Conservation (phyloP, 140 eudicot species). For the Ambrosia hybrid region DNA sequence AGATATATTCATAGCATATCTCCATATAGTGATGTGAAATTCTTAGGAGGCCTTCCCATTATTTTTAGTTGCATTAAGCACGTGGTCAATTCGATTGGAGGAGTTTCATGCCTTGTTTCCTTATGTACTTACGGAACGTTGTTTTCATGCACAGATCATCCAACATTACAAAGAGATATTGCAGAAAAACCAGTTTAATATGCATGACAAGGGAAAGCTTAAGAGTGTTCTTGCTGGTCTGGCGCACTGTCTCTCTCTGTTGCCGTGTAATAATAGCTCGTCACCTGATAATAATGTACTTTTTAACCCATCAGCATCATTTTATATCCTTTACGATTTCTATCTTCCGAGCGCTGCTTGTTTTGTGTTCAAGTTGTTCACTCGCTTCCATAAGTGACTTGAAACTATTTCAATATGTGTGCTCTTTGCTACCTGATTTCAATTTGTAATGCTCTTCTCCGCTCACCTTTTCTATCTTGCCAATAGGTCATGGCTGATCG, state of each 20-base stretch:
- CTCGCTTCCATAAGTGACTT: neutral
- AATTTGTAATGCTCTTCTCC: conserved; percentile 1
- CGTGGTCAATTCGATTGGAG: too few relatives aligned
- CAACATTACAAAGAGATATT: conserved; percentile 75
- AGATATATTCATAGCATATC: too few relatives aligned
- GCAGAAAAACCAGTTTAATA: conserved; percentile 66
- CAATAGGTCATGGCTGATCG: conserved; percentile 35
- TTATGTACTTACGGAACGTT: neutral
- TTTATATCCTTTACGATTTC: neutral
- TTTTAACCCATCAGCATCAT: neutral
- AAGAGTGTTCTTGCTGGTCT: conserved; percentile 74
- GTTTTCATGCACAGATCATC: conserved; percentile 59
- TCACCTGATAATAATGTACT: conserved; percentile 50
- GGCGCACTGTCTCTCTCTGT: conserved; percentile 73
- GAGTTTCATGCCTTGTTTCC: neutral
- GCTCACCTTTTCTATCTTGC: conserved; percentile 7
- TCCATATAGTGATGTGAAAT: too few relatives aligned
- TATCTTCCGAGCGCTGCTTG: neutral
- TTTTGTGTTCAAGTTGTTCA: conserved; percentile 4
- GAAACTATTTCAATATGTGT: neutral
- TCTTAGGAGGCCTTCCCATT: too few relatives aligned
- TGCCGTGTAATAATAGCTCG: conserved; percentile 48
- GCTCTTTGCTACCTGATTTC: neutral
- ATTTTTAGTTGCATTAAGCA: too few relatives aligned
- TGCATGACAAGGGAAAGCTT: conserved; percentile 81